A percentile compares a stretch with the other conserved stretches of the same genome.
Conservation (phyloP, 805 yeast genomes). For the Clavispora carvajalis region DNA sequence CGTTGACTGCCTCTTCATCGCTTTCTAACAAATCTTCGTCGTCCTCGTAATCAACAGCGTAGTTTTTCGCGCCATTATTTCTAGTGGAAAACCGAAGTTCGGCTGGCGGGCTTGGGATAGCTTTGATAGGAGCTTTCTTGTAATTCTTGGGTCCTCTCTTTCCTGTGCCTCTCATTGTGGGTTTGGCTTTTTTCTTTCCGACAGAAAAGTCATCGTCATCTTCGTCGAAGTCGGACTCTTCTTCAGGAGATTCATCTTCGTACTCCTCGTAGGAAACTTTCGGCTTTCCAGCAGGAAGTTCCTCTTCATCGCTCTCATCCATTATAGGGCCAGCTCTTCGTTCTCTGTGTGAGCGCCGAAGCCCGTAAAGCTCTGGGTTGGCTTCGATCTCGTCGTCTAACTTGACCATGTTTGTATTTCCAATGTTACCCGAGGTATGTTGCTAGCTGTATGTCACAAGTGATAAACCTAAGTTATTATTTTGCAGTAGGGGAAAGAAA, state of each 20-base stretch:
- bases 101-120: slow-evolving; percentile 18
- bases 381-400: slow-evolving; percentile 15
- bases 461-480: background rate
- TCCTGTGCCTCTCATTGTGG: slow-evolving; percentile 14
- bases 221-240: slow-evolving; percentile 8
- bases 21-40: slow-evolving; percentile 48
- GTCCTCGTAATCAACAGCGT: slow-evolving; percentile 64
- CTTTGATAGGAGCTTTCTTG: slow-evolving; percentile 28
- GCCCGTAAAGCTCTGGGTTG: slow-evolving; percentile 80
- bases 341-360: slow-evolving; percentile 70
- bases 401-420: slow-evolving; percentile 7
- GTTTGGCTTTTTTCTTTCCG: slow-evolving; percentile 12
- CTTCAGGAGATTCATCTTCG: slow-evolving; percentile 10
- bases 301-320: slow-evolving; percentile 34
- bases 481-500: background rate
- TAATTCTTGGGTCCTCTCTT: slow-evolving; percentile 6
- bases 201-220: slow-evolving; percentile 13
- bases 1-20: slow-evolving; percentile 29
- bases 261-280: slow-evolving; percentile 11
- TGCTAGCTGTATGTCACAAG: too few relatives aligned
- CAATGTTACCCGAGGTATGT: background rate
- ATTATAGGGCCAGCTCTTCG: slow-evolving; percentile 33
- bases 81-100: slow-evolving; percentile 79
- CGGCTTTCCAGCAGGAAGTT: slow-evolving; percentile 12
- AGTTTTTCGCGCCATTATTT: slow-evolving; percentile 63